These are phyloP conservation scores for Rubia yunnanensis DNA, from an alignment of 257 asterid species.

Conservation along the genomic window DNA sequence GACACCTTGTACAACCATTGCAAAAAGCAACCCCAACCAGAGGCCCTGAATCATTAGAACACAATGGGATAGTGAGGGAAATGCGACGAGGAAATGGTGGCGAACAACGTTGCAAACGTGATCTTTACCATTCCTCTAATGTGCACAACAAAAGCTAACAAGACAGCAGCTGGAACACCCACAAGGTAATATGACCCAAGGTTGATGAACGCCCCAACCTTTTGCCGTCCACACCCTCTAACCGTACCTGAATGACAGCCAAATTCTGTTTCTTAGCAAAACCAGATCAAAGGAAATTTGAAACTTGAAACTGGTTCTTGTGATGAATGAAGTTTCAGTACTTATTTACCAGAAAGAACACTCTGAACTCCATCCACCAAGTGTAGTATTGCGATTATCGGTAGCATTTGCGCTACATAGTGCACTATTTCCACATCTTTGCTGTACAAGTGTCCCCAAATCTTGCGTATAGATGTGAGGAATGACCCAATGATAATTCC, in stretches of 20 bases:
- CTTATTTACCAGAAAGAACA: slow-evolving; percentile 61
- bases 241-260: slow-evolving; percentile 38
- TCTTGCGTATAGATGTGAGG: slow-evolving; percentile 36
- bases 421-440: slow-evolving; percentile 43
- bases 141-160: slow-evolving; percentile 56
- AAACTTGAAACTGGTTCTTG: neutral
- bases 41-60: slow-evolving; percentile 44
- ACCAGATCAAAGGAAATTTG: too few relatives aligned
- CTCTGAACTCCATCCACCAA: slow-evolving; percentile 65
- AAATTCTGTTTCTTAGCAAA: neutral
- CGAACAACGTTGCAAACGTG: neutral
- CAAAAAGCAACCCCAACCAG: slow-evolving; percentile 61
- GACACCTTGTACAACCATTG: slow-evolving; percentile 50
- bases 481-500: slow-evolving; percentile 39
- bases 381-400: slow-evolving; percentile 60
- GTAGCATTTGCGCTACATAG: slow-evolving; percentile 63
- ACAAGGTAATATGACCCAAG: slow-evolving; percentile 82
- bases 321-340: neutral
- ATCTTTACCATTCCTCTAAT: slow-evolving; percentile 56
- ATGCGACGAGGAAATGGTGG: neutral
- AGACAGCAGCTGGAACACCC: slow-evolving; percentile 56
- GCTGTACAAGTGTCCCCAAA: slow-evolving; percentile 71
- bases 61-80: neutral
- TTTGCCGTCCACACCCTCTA: slow-evolving; percentile 76
- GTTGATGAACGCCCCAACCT: slow-evolving; percentile 66